phyloP scores from a whole-genome alignment of 306 rosid genomes.

The Albizia julibrissin region DNA sequence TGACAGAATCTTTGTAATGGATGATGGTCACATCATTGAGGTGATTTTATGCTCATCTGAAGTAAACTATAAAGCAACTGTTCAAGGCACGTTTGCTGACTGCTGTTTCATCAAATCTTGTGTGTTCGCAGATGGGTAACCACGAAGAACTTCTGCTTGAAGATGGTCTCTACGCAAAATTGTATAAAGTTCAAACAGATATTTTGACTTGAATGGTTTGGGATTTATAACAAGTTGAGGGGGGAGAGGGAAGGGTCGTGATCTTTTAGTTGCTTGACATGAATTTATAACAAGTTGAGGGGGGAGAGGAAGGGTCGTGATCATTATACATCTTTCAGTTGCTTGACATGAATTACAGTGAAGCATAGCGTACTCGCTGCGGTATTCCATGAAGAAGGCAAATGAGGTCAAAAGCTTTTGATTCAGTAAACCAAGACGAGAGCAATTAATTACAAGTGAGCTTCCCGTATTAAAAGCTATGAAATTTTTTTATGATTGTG shows the following conservation, averaged over 20 bases:
- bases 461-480: no score
- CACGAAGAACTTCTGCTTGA: constrained; percentile 68
- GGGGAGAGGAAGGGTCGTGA: no score
- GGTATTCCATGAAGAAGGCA: no score
- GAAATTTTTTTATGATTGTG: background rate
- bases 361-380: no score
- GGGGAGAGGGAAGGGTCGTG: background rate
- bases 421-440: background rate
- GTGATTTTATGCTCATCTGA: constrained; percentile 43
- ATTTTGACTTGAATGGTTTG: constrained; percentile 22
- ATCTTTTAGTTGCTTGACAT: background rate
- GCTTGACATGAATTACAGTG: no score
- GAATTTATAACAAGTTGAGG: no score
- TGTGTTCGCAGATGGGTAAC: constrained; percentile 61
- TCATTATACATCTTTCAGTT: no score
- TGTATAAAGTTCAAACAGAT: constrained; percentile 41
- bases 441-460: no score
- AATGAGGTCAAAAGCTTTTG: background rate
- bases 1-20: constrained; percentile 83
- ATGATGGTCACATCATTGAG: constrained; percentile 73
- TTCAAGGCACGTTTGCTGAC: background rate
- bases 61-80: background rate
- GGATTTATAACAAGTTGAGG: background rate
- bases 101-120: constrained; percentile 3
- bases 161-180: constrained; percentile 68